Base-by-base conservation (phyloP, 2,329 filamentous ascomycete genomes). In the Beauveria bassiana region DNA sequence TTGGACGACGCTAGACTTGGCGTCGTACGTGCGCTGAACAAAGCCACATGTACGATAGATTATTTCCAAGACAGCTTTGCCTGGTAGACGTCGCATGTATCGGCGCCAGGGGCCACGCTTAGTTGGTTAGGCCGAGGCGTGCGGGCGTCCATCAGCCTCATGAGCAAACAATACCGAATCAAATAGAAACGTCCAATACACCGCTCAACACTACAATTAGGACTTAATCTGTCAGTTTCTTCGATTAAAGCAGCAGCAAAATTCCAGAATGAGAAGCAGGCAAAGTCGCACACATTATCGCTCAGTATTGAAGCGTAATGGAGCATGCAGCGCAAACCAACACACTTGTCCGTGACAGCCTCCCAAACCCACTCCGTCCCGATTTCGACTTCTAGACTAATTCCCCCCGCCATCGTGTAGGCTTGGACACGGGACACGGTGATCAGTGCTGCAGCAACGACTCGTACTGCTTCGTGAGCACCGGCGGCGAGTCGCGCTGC, bases 401-500 rank as follows among this genome's bases (percentile, higher is more conserved):
- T 20, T n/a, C 14, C 20, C 1, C 1, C 1, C 4, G n/a, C 38
- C 3, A 22, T 45, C 9, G 5, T 10, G 9, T 52, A 80, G 79
- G 79, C 62, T 70, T 77, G 55, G 79, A 80, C 53, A 68, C 80
- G 42, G 71, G 73, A 34, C 68, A 71, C 51, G 65, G 68, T 12
- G 68, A 71, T 24, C 57, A 67, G 7, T 81, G 79, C 71, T 81
- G 79, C 66, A 62, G 67, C 22, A 76, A 81, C 65, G 67, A 72
- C 18, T 67, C 70, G 49, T 81, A 80, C 68, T 81, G 79, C 70
- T 79, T 78, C 66, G 62, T 81, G 60, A 72, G 74, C 65, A 65
- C 66, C 6, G 64, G 66, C 22, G 69, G 69, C 59, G 64, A 68
- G 4, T 63, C 73, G 5, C 68, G 68, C 55, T 81, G 79, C 70